Evolutionary conservation across 345 rosid genomes (phyloP).

Genomic region (Alliaria petiolata): DNA sequence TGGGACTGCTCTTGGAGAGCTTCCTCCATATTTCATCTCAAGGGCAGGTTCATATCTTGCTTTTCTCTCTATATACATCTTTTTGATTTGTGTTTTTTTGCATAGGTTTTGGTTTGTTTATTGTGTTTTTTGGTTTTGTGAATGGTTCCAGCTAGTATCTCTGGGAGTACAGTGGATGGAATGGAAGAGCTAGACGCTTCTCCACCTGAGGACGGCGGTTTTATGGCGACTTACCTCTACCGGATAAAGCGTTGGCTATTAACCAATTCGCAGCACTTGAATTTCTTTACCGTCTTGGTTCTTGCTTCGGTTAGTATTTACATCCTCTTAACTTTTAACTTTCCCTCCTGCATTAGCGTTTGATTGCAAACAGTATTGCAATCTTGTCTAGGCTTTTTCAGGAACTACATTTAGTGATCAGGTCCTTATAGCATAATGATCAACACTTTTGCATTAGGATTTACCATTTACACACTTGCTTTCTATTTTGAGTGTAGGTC

Average conservation of each 20-base stretch:
- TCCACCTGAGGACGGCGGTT: conserved; percentile 55
- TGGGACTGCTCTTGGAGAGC: conserved; percentile 99
- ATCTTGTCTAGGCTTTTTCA: not conserved
- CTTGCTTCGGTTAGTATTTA: conserved; percentile 86
- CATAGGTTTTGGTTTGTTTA: not conserved
- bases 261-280: conserved; percentile 73
- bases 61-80: not conserved
- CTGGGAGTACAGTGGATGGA: conserved; percentile 62
- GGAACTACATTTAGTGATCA: not conserved
- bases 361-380: not conserved
- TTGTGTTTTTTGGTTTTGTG: not conserved
- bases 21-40: conserved; percentile 99
- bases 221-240: conserved; percentile 47
- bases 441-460: not conserved
- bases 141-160: conserved; percentile 54
- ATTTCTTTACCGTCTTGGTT: conserved; percentile 81
- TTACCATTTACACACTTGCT: not conserved
- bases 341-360: not conserved
- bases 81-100: not conserved
- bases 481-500: conserved; percentile 46
- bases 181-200: conserved; percentile 72
- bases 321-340: not conserved
- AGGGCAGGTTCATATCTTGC: conserved; percentile 64
- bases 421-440: not conserved
- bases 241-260: conserved; percentile 62